Evolutionary conservation across 202 grass and related monocot genomes (phyloP).

Genomic region (Zoysia matrella): DNA sequence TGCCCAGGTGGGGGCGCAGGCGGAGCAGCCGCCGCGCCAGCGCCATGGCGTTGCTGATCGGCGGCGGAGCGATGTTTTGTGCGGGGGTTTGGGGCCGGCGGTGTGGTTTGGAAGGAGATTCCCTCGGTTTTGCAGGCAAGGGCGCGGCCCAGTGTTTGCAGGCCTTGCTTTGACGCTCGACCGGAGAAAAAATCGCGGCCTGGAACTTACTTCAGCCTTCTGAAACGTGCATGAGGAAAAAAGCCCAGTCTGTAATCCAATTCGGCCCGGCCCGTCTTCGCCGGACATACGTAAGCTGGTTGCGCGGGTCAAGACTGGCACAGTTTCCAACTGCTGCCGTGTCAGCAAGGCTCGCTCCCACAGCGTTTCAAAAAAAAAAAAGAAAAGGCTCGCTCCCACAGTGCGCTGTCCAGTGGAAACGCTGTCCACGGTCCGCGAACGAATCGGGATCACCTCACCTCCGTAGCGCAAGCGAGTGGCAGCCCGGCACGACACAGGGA

Average conservation of each 20-base stretch:
- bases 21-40: constrained; percentile 44
- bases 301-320: background rate
- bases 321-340: background rate
- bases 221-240: background rate
- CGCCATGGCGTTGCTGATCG: constrained; percentile 6
- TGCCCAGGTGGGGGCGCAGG: constrained; percentile 10
- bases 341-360: background rate
- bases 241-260: background rate
- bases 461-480: background rate
- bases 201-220: background rate
- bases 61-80: constrained; percentile 14
- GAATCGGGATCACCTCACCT: background rate
- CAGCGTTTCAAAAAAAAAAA: background rate
- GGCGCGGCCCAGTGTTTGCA: background rate
- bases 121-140: background rate
- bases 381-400: no score
- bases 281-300: background rate
- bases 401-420: background rate
- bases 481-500: background rate
- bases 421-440: background rate
- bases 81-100: background rate
- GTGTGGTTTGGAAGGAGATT: no score
- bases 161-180: background rate
- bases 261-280: background rate
- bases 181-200: no score